These are phyloP conservation scores for Helminthosporium solani DNA, from an alignment of 2,329 filamentous ascomycete genomes.

Conservation along the genomic window DNA sequence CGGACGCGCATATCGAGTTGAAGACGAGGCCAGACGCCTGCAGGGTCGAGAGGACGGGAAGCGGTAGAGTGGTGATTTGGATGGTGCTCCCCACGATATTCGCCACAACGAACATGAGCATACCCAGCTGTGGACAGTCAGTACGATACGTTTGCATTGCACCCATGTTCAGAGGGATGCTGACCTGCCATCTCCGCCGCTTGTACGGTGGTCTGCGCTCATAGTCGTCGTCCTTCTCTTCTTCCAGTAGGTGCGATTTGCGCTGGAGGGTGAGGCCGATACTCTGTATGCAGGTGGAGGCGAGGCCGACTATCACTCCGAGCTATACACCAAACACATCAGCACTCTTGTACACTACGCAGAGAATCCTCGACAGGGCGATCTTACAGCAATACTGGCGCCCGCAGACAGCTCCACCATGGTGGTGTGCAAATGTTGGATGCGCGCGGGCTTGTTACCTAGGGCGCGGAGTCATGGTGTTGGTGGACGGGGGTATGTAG, in stretches of 20 bases:
- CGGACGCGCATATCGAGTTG: conserved; percentile 94
- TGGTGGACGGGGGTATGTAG: background rate
- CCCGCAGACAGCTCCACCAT: conserved; percentile 46
- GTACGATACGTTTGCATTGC: too few species aligned
- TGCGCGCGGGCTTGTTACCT: conserved; percentile 33
- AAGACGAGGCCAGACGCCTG: conserved; percentile 97
- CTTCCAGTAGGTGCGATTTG: conserved; percentile 97
- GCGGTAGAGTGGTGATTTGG: conserved; percentile 91
- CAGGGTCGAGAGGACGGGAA: conserved; percentile 90
- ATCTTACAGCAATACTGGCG: conserved; percentile 45
- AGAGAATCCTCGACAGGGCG: background rate
- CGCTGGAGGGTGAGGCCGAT: conserved; percentile 93
- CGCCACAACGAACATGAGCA: conserved; percentile 94
- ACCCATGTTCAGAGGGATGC: too few species aligned
- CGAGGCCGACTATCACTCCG: conserved; percentile 86
- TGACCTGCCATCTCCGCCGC: conserved; percentile 83
- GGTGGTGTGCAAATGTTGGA: conserved; percentile 18
- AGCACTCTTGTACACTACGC: conserved; percentile 5
- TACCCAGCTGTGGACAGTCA: conserved; percentile 62
- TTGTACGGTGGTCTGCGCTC: conserved; percentile 82
- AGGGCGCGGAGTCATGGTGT: conserved; percentile 31
- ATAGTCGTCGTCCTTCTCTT: conserved; percentile 81
- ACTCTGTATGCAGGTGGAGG: conserved; percentile 94
- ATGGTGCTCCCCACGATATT: conserved; percentile 95
- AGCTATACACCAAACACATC: conserved; percentile 56